Conservation (phyloP, 2,329 filamentous ascomycete genomes). For the Daldinia eschscholtzii region DNA sequence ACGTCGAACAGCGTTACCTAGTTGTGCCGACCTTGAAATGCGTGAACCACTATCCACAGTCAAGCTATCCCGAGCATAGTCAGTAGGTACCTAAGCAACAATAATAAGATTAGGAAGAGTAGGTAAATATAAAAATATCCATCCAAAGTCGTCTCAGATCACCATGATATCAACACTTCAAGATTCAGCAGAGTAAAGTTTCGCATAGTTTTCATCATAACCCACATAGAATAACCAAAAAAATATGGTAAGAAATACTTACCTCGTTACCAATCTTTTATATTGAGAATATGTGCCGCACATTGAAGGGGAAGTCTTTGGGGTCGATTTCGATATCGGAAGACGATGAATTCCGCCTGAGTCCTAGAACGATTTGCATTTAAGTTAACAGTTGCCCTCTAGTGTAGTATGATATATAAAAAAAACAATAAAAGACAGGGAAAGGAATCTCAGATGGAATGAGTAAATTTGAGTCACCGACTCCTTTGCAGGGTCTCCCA, state of each 20-base stretch:
- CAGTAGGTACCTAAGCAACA: too few species aligned
- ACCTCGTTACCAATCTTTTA: neutral
- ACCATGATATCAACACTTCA: neutral
- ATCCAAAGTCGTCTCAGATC: neutral
- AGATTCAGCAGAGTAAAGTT: constrained; percentile 2
- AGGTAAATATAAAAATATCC: neutral
- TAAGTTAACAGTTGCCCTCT: neutral
- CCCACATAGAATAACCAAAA: neutral
- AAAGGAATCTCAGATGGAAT: constrained; percentile 2
- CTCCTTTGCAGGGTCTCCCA: neutral
- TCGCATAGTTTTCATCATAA: neutral
- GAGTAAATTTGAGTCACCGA: neutral
- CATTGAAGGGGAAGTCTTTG: neutral
- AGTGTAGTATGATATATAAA: neutral
- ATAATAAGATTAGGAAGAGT: neutral
- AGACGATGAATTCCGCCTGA: neutral
- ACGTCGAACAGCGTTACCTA: neutral
- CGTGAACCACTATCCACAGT: neutral
- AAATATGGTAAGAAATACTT: neutral
- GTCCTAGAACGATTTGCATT: neutral
- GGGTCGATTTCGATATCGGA: neutral
- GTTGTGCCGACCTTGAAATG: neutral
- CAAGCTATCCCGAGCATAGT: too few species aligned
- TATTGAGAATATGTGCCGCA: too few species aligned
- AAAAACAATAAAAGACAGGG: neutral